Conservation (phyloP, 257 asterid species). For the Nicotiana obtusifolia region DNA sequence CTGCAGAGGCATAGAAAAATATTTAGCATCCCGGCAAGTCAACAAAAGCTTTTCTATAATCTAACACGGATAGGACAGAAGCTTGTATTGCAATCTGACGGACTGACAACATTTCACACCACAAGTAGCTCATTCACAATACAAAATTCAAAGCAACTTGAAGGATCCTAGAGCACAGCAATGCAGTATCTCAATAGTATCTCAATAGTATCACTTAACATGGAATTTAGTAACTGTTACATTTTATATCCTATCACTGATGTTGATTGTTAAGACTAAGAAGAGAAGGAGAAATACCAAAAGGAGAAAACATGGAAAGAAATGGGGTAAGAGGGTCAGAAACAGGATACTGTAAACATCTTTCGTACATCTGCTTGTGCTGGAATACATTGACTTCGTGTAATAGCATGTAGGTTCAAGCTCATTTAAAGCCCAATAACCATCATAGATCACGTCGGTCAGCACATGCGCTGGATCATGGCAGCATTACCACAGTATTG, state of each 20-base stretch:
- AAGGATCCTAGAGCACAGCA: background rate
- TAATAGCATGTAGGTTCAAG: background rate
- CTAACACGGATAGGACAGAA: background rate
- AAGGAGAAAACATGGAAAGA: background rate
- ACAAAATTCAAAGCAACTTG: background rate
- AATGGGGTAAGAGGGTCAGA: background rate
- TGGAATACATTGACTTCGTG: background rate
- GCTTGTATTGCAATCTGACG: background rate
- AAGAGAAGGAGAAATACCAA: background rate
- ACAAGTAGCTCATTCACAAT: background rate
- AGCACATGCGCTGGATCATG: background rate
- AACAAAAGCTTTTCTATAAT: background rate
- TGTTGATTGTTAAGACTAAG: background rate
- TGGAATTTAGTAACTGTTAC: background rate
- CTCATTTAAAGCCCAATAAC: background rate
- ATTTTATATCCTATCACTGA: background rate
- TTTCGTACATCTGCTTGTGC: background rate
- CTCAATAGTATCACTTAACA: background rate
- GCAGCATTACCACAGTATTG: background rate
- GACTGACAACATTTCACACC: background rate
- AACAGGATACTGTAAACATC: background rate
- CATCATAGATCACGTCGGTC: background rate
- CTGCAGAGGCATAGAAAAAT: conserved; percentile 32
- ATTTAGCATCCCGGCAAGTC: background rate
- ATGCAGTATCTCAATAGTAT: background rate